Evolutionary conservation across 2,329 filamentous ascomycete species (phyloP).

Genomic region (Neofusicoccum parvum): DNA sequence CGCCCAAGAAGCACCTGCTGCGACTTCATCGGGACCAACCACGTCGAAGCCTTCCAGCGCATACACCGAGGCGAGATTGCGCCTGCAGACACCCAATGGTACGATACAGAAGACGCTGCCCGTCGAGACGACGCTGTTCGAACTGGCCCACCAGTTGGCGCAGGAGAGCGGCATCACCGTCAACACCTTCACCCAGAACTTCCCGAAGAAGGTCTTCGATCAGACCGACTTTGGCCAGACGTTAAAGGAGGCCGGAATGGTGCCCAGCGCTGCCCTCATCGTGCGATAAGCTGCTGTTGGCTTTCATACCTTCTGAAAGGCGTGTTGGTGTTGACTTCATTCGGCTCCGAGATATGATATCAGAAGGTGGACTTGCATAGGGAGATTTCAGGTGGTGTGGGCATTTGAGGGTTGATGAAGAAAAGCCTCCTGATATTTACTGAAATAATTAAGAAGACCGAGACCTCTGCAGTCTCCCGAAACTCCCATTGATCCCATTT

Average conservation of each 20-base stretch:
- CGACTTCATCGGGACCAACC: slow-evolving; percentile 51
- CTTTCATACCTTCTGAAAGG: not conserved
- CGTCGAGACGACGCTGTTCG: slow-evolving; percentile 88
- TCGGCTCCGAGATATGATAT: not conserved
- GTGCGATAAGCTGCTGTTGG: slow-evolving; percentile 50
- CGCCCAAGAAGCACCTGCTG: slow-evolving; percentile 49
- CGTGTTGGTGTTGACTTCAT: not conserved
- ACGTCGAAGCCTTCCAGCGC: slow-evolving; percentile 66
- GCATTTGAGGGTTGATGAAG: not conserved
- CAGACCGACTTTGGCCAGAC: slow-evolving; percentile 80
- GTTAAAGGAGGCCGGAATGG: slow-evolving; percentile 85
- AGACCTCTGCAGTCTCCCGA: not conserved
- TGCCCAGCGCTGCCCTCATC: slow-evolving; percentile 88
- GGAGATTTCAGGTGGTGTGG: not conserved
- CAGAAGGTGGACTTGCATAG: not conserved
- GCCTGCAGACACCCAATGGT: slow-evolving; percentile 74
- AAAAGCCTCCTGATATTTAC: slow-evolving; percentile 8
- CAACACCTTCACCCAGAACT: slow-evolving; percentile 79
- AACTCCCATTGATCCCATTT: slow-evolving; percentile 8
- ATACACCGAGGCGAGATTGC: slow-evolving; percentile 78
- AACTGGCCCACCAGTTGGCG: slow-evolving; percentile 77
- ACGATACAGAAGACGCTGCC: slow-evolving; percentile 86
- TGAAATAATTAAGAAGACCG: not conserved
- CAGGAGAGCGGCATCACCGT: slow-evolving; percentile 71
- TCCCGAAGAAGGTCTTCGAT: slow-evolving; percentile 79